Conservation (phyloP, 2,329 filamentous ascomycete species). For the Alternaria burnsii region DNA sequence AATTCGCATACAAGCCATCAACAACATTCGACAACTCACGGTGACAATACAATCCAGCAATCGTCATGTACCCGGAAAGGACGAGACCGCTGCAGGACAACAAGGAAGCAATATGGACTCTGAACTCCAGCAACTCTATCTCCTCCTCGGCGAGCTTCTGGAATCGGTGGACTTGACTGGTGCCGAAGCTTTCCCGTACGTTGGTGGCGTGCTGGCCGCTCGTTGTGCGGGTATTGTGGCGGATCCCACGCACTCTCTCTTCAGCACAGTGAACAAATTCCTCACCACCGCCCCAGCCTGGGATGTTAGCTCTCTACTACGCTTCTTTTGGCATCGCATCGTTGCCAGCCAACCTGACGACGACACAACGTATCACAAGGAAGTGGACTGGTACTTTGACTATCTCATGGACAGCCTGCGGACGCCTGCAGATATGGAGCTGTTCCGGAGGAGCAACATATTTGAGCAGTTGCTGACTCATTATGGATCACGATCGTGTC, state of each 20-base stretch:
- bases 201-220: slow-evolving; percentile 78
- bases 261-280: slow-evolving; percentile 85
- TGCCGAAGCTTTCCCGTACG: slow-evolving; percentile 68
- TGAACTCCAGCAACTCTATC: slow-evolving; percentile 79
- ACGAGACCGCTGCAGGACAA: slow-evolving; percentile 6
- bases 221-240: slow-evolving; percentile 74
- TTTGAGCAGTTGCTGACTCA: slow-evolving; percentile 79
- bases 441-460: slow-evolving; percentile 68
- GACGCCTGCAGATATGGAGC: slow-evolving; percentile 65
- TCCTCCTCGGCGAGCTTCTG: slow-evolving; percentile 79
- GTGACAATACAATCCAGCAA: slow-evolving; percentile 56
- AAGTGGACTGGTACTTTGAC: slow-evolving; percentile 77
- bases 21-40: slow-evolving; percentile 71
- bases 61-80: neutral
- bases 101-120: slow-evolving; percentile 56
- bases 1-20: slow-evolving; percentile 80
- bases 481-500: slow-evolving; percentile 72
- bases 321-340: slow-evolving; percentile 72
- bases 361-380: slow-evolving; percentile 73
- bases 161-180: slow-evolving; percentile 66
- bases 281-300: slow-evolving; percentile 80
- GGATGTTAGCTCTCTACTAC: slow-evolving; percentile 66
- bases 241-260: slow-evolving; percentile 82
- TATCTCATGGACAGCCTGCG: slow-evolving; percentile 75
- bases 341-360: slow-evolving; percentile 78